Evolutionary conservation across 148 eudicot species (phyloP).

Genomic region (Vaccinium vitisidaea): DNA sequence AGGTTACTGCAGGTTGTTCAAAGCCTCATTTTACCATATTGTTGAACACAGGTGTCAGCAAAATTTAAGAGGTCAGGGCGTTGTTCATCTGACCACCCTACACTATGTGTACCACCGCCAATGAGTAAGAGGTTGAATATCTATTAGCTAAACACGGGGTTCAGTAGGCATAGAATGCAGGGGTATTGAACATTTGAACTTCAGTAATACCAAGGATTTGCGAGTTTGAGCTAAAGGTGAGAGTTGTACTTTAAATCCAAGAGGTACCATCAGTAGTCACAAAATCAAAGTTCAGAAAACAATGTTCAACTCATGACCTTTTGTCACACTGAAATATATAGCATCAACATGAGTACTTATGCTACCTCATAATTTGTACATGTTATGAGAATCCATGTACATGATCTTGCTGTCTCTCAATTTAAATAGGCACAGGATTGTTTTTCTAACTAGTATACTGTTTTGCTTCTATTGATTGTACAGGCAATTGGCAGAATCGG

Average conservation of each 20-base stretch:
- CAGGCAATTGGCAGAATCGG: conserved; percentile 96
- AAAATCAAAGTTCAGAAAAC: background rate
- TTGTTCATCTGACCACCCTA: too few relatives aligned
- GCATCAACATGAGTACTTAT: background rate
- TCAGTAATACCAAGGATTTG: background rate
- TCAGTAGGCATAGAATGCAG: conserved; percentile 2
- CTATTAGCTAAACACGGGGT: background rate
- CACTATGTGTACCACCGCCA: too few relatives aligned
- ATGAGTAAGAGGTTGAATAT: background rate
- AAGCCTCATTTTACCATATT: too few relatives aligned
- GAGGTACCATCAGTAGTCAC: background rate
- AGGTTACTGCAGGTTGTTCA: too few relatives aligned
- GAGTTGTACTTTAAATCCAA: background rate
- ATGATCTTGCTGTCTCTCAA: background rate
- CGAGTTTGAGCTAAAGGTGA: background rate
- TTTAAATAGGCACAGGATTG: background rate
- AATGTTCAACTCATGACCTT: background rate
- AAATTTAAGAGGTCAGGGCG: too few relatives aligned
- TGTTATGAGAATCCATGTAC: conserved; percentile 4
- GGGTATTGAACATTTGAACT: background rate
- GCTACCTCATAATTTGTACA: background rate
- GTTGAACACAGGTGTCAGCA: too few relatives aligned
- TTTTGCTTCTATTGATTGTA: conserved; percentile 15
- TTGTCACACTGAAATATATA: background rate
- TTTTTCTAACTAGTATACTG: background rate